A percentile compares a stretch with the other conserved stretches of the same genome.
Conservation (phyloP, 129 eudicot genomes). For the Apium graveolens region DNA sequence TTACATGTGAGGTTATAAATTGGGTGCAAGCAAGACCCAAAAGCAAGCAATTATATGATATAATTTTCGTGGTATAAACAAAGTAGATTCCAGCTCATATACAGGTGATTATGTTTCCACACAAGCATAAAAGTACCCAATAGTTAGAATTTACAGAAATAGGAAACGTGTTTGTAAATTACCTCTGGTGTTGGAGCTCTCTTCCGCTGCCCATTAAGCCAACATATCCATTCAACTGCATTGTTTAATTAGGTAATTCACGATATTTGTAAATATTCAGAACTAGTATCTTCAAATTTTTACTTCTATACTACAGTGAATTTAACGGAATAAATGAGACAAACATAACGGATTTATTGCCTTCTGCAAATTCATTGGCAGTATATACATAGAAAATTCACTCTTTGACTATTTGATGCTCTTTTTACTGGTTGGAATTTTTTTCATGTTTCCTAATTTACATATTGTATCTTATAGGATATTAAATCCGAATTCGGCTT, state of each 20-base stretch:
- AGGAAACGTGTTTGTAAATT: constrained; percentile 5
- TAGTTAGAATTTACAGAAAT: neutral
- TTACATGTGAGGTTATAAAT: neutral
- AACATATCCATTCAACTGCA: constrained; percentile 98
- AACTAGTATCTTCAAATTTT: constrained; percentile 12
- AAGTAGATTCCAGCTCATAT: neutral
- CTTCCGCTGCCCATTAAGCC: constrained; percentile 99
- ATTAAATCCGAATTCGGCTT: neutral
- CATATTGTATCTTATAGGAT: neutral
- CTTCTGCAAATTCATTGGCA: neutral
- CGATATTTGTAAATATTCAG: neutral
- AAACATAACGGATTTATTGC: neutral
- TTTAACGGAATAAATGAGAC: neutral
- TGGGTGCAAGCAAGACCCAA: neutral
- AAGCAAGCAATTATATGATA: neutral
- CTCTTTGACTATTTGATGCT: neutral
- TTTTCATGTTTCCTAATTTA: neutral
- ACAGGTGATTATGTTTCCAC: neutral
- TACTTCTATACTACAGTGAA: neutral
- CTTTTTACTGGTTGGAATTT: neutral
- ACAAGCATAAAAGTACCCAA: neutral
- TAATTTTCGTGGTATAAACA: neutral
- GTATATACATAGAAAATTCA: neutral
- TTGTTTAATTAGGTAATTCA: neutral
- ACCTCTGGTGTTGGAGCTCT: constrained; percentile 95